Evolutionary conservation across 129 eudicot genomes (phyloP), one percentile per base, ranked within the genome.

Genomic region (Centrapalus pauciflorus): DNA sequence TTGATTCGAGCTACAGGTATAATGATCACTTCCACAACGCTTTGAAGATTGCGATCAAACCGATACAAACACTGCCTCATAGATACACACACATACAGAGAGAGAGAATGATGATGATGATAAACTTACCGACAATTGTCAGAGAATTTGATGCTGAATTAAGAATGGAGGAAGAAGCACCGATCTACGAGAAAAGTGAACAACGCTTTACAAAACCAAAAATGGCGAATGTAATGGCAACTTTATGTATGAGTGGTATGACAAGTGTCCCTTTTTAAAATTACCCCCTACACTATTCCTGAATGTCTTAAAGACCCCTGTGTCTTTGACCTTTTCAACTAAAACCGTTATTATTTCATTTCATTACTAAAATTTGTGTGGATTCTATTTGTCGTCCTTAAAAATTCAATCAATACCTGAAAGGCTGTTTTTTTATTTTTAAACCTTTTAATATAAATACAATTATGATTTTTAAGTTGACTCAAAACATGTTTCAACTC

Each of bases 201-300:
- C 14, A 74, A 64, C 14, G 71, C 77, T 54, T 73, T 52, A 52
- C 65, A 63, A 63, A 73, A 64, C 72, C 54, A 59, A 30, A 66
- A 58, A 45, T 74, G 73, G 33, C 62, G 78, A 27, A 64, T 55
- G 78, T 74, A 74, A 51, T 48, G 78, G 43, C 68, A 74, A 74
- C 79, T 74, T 74, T 66, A 74, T 64, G 70, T 65, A 58, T 51
- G 54, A 72, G 73, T 56, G 55, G 68, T 25, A 19, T 74, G 79
- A 66, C 68, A 56, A 54, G 68, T 74, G 61, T 56, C 48, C 41
- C 51, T 57, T 33, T 56, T 32, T 57, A 26, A 41, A 0, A 14
- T 74, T 4, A 1, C 17, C 79, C 73, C 72, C 32, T 41, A 0
- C 14, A 55, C 28, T 56, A 24, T 66, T 56, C 0, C 45, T 13